Conservation (phyloP, 345 rosid species). For the Excoecaria agallocha region DNA sequence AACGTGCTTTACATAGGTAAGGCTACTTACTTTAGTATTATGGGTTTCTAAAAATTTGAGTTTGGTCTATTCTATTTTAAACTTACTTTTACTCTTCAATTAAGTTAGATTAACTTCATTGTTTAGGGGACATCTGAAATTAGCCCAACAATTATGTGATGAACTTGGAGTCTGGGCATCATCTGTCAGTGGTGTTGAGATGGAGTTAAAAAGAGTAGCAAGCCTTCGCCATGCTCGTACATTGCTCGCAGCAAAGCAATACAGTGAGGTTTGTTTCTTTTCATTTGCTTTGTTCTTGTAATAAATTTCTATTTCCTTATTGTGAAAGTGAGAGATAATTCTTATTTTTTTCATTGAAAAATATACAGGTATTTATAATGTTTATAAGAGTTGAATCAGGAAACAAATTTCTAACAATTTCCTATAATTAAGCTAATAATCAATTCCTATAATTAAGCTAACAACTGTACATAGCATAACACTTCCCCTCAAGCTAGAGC, state of each 20-base stretch:
- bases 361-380: no score
- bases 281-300: neutral
- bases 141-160: slow-evolving; percentile 79
- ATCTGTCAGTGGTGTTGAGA: slow-evolving; percentile 74
- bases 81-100: slow-evolving; percentile 8
- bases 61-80: slow-evolving; percentile 4
- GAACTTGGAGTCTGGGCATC: slow-evolving; percentile 89
- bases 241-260: slow-evolving; percentile 92
- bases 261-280: slow-evolving; percentile 61
- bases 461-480: no score
- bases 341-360: no score
- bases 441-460: no score
- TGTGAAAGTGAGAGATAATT: no score
- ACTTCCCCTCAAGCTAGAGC: no score
- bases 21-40: slow-evolving; percentile 19
- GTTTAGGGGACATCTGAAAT: slow-evolving; percentile 72
- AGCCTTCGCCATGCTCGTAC: slow-evolving; percentile 88
- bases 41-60: slow-evolving; percentile 5
- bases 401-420: no score
- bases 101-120: slow-evolving; percentile 14
- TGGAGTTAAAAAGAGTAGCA: slow-evolving; percentile 86
- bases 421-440: no score
- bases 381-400: no score
- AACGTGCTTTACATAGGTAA: slow-evolving; percentile 84
- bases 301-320: neutral